Percentiles rank a stretch among this genome's conserved stretches.
These are phyloP conservation scores for Ustilago hordei DNA, from an alignment of 1,284 basidiomycete species.

Conservation along the genomic window DNA sequence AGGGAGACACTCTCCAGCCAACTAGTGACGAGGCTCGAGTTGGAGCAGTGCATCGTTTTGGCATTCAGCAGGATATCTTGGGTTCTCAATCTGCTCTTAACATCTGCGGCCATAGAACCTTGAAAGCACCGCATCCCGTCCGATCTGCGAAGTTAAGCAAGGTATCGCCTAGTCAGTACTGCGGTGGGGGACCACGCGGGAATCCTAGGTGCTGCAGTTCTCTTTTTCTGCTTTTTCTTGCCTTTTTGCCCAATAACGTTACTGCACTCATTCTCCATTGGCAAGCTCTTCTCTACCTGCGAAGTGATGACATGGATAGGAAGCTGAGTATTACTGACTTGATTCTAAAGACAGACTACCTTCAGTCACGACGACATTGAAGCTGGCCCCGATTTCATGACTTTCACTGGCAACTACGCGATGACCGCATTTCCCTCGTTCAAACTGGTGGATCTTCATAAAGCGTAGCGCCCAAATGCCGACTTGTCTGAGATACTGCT, in stretches of 20 bases:
- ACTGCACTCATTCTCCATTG: too few species aligned
- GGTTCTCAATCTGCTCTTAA: too few species aligned
- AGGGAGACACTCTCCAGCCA: not conserved
- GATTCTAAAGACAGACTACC: too few species aligned
- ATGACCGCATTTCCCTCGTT: slow-evolving; percentile 1
- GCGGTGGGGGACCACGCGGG: slow-evolving; percentile 85
- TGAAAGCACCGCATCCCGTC: slow-evolving; percentile 85
- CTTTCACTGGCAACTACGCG: not conserved
- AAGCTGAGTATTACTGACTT: too few species aligned
- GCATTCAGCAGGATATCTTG: not conserved
- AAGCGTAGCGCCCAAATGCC: slow-evolving; percentile 6
- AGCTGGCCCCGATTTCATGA: not conserved
- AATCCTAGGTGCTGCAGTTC: slow-evolving; percentile 84
- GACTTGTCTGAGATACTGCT: not conserved
- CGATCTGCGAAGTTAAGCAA: slow-evolving; percentile 83
- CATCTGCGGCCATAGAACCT: slow-evolving; percentile 82
- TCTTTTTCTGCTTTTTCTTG: too few species aligned
- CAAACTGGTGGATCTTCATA: not conserved
- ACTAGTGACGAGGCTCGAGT: not conserved
- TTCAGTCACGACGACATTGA: not conserved
- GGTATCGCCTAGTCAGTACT: slow-evolving; percentile 84
- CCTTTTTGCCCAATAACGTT: too few species aligned
- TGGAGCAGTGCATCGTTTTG: not conserved
- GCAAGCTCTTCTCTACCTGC: too few species aligned
- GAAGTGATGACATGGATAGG: too few species aligned